Conservation (phyloP, 495 filamentous ascomycete genomes). For the Aspergillus egyptiacus region DNA sequence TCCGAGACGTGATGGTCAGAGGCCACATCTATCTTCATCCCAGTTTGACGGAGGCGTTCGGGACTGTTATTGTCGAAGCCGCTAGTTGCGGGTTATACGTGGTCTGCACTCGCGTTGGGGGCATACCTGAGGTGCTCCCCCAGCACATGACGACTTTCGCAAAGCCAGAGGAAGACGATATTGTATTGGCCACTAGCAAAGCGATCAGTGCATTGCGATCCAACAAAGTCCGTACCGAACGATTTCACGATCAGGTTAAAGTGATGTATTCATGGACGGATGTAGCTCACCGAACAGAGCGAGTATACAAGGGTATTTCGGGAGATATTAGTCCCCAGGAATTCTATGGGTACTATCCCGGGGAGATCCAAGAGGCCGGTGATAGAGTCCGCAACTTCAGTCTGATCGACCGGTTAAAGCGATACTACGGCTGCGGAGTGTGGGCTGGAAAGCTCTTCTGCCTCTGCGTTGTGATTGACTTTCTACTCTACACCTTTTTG, state of each 20-base stretch:
- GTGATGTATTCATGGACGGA: constrained; percentile 98
- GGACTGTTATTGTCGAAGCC: constrained; percentile 95
- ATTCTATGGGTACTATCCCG: constrained; percentile 73
- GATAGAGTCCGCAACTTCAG: constrained; percentile 79
- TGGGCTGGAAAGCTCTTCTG: constrained; percentile 98
- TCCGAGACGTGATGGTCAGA: constrained; percentile 95
- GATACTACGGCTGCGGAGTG: constrained; percentile 99
- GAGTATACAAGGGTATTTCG: constrained; percentile 88
- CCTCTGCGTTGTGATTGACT: constrained; percentile 89
- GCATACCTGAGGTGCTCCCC: constrained; percentile 92
- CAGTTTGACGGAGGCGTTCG: constrained; percentile 91
- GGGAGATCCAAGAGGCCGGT: constrained; percentile 58
- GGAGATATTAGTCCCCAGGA: constrained; percentile 77
- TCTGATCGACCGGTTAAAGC: constrained; percentile 86
- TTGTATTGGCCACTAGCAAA: constrained; percentile 73
- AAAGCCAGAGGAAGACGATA: constrained; percentile 85
- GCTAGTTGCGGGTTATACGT: constrained; percentile 93
- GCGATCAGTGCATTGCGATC: constrained; percentile 76
- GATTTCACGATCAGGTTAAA: constrained; percentile 94
- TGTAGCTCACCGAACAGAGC: constrained; percentile 84
- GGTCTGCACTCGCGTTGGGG: constrained; percentile 92
- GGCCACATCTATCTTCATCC: constrained; percentile 97
- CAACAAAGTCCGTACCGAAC: constrained; percentile 80
- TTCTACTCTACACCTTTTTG: constrained; percentile 76
- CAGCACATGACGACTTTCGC: constrained; percentile 92